phyloP scores from a whole-genome alignment of 1,284 basidiomycete species.

The Ganoderma meredithae region DNA sequence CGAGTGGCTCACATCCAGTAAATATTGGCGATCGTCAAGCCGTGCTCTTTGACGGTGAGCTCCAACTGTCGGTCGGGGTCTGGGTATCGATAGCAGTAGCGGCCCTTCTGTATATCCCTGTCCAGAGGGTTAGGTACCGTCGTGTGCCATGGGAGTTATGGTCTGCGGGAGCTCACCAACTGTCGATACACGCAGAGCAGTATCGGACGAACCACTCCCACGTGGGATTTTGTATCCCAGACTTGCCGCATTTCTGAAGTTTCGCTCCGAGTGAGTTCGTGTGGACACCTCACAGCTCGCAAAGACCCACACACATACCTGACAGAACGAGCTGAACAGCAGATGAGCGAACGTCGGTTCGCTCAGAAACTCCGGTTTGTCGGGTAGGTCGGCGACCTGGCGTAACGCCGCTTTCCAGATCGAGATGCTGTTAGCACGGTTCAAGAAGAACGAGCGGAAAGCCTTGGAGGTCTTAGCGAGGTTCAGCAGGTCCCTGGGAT shows the following conservation, averaged over 20 bases:
- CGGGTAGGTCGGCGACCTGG: background rate
- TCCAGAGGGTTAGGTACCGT: background rate
- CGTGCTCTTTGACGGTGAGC: no score
- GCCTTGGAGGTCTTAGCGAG: background rate
- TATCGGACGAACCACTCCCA: constrained; percentile 16
- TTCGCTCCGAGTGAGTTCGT: no score
- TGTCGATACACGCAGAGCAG: constrained; percentile 3
- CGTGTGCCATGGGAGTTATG: background rate
- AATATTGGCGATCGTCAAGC: background rate
- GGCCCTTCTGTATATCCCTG: background rate
- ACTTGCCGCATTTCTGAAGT: constrained; percentile 12
- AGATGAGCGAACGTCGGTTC: background rate
- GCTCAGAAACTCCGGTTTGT: background rate
- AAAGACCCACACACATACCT: background rate
- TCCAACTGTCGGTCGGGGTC: no score
- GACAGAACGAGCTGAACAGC: background rate
- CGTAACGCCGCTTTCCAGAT: constrained; percentile 1
- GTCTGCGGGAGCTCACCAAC: background rate
- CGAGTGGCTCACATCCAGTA: background rate
- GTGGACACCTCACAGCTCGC: no score
- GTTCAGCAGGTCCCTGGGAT: background rate
- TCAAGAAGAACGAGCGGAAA: background rate
- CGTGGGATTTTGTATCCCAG: constrained; percentile 3
- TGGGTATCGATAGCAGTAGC: no score
- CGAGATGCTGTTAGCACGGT: background rate